Conservation (phyloP, 2,329 filamentous ascomycete species). For the Diaporthe citriasiana region DNA sequence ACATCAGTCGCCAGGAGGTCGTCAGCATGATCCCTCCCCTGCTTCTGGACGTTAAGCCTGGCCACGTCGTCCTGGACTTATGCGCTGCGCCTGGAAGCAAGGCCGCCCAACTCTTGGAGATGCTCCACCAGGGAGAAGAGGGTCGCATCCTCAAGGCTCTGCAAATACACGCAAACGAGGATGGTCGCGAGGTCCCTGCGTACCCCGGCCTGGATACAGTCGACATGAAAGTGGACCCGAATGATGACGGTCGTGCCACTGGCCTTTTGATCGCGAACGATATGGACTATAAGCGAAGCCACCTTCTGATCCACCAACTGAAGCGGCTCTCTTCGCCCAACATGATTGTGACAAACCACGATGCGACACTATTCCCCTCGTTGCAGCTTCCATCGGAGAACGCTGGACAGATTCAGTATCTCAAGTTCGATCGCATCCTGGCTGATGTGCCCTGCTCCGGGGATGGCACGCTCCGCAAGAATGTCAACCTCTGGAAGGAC, state of each 20-base stretch:
- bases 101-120: constrained; percentile 93
- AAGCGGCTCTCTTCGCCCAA: constrained; percentile 98
- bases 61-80: constrained; percentile 94
- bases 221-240: constrained; percentile 70
- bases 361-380: constrained; percentile 94
- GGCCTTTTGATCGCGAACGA: constrained; percentile 96
- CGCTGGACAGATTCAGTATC: constrained; percentile 74
- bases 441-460: constrained; percentile 98
- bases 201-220: constrained; percentile 64
- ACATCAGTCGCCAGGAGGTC: constrained; percentile 96
- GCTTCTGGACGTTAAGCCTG: constrained; percentile 89
- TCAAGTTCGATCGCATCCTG: constrained; percentile 97
- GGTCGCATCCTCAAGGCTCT: constrained; percentile 82
- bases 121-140: constrained; percentile 94
- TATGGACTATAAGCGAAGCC: constrained; percentile 94
- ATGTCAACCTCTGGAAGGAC: constrained; percentile 93
- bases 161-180: constrained; percentile 72
- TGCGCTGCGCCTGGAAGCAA: constrained; percentile 98
- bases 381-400: constrained; percentile 80
- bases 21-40: constrained; percentile 99
- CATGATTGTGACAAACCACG: constrained; percentile 96
- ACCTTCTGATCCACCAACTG: constrained; percentile 97
- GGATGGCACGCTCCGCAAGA: constrained; percentile 94
- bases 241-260: constrained; percentile 88
- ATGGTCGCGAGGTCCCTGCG: constrained; percentile 65